Percentiles rank a stretch among this genome's conserved stretches.
Conservation (phyloP, 1,284 basidiomycete genomes). For the Vanrija sp. region DNA sequence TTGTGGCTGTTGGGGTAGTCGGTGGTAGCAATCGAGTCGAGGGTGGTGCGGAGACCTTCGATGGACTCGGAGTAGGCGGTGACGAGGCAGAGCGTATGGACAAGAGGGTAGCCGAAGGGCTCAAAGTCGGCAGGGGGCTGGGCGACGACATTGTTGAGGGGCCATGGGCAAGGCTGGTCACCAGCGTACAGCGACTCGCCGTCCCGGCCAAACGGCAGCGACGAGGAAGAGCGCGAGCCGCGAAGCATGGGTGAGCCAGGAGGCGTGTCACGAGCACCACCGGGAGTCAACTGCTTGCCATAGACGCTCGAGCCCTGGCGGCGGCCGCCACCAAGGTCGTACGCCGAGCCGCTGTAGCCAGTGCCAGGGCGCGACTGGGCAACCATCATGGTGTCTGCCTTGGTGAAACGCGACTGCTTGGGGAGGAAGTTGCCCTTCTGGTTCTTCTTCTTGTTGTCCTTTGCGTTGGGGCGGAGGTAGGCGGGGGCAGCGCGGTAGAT, state of each 20-base stretch:
- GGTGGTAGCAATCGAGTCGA: conserved; percentile 96
- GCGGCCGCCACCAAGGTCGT: conserved; percentile 13
- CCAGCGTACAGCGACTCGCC: conserved; percentile 42
- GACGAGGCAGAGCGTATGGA: conserved; percentile 91
- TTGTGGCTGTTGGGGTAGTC: conserved; percentile 99
- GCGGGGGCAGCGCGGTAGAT: conserved; percentile 93
- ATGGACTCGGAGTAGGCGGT: conserved; percentile 98
- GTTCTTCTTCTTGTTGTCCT: conserved; percentile 55
- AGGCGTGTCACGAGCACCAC: conserved; percentile 54
- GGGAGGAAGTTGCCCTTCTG: conserved; percentile 62
- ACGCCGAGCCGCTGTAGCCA: conserved; percentile 58
- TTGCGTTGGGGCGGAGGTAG: conserved; percentile 82
- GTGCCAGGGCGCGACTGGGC: conserved; percentile 64
- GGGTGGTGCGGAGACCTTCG: conserved; percentile 91
- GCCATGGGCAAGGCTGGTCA: conserved; percentile 70
- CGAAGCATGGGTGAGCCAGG: conserved; percentile 71
- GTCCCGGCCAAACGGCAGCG: conserved; percentile 54
- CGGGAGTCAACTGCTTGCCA: conserved; percentile 38
- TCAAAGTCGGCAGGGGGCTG: conserved; percentile 89
- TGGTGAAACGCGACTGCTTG: conserved; percentile 77
- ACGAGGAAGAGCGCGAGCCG: conserved; percentile 77
- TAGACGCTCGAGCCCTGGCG: conserved; percentile 43
- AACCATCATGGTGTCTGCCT: conserved; percentile 63
- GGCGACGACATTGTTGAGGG: conserved; percentile 75
- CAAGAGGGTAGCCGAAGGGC: conserved; percentile 93